These are phyloP conservation scores for Dunaliella sp. DNA, from an alignment of 139 green algal genomes.

Conservation along the genomic window DNA sequence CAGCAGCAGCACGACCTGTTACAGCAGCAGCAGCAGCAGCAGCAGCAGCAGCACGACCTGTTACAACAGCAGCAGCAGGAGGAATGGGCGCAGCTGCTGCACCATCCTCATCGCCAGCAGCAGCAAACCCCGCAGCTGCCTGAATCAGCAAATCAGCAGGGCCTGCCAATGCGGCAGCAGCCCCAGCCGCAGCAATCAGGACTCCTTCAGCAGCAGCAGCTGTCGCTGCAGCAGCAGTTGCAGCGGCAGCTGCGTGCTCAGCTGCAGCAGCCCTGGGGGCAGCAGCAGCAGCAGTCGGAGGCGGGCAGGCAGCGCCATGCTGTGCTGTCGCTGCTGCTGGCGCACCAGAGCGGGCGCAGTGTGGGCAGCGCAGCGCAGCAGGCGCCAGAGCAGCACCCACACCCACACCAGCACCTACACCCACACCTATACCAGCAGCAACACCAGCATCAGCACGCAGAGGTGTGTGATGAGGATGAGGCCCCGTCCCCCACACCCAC, in stretches of 20 bases:
- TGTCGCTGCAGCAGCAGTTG: neutral
- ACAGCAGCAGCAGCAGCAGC: no score
- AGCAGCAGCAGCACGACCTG: no score
- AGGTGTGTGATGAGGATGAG: neutral
- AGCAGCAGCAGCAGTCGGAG: neutral
- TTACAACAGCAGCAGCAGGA: no score
- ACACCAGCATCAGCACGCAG: neutral
- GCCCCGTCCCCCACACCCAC: neutral
- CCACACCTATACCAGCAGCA: neutral
- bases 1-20: no score
- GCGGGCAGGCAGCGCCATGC: neutral
- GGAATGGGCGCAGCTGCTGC: no score
- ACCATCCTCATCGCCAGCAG: no score
- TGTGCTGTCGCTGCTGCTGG: neutral
- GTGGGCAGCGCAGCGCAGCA: neutral
- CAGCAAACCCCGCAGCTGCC: no score
- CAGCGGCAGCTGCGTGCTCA: neutral
- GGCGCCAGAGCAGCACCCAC: neutral
- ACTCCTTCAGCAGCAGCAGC: neutral
- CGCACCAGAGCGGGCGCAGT: neutral
- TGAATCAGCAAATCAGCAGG: no score
- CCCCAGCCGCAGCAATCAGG: no score
- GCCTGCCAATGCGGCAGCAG: no score
- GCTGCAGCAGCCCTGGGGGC: neutral
- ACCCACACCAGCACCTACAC: neutral